Base-by-base conservation (phyloP, 495 filamentous ascomycete genomes). In the Hapsidospora chrysogenum region DNA sequence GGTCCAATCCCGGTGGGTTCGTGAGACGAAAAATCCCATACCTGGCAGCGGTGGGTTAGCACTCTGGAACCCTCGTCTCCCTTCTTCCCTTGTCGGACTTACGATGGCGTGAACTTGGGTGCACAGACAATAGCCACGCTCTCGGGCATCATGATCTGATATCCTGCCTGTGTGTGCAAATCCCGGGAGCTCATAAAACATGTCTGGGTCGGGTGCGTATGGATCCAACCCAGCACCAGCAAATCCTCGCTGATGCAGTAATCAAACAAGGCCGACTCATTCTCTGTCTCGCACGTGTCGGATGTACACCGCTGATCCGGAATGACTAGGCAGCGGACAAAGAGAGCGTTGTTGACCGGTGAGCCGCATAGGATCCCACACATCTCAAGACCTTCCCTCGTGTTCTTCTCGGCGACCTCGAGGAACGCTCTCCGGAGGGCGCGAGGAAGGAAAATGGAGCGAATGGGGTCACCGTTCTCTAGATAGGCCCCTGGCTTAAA, bases 111-210 rank as follows among this genome's bases (percentile, higher is more conserved):
- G 40, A 78, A 78, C 29, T 68, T 78, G 9, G 89, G 89, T 19
- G 92, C 83, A 56, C 92, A 96, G 30, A 97, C 89, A 43, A 97
- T 92, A 6, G 92, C 89, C 47, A 97, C 87, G 48, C 80, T 86
- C 61, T 97, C 89, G 11, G 81, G 73, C 51, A 96, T 66, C 84
- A 89, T 92, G 17, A 83, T 70, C 53, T 97, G 89, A 52, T 94
- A 96, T 14, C 83, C 84, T 20, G 70, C 68, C 46, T 95, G 89
- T 0, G 92, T 97, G 45, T 97, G 89, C 41, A 94, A 47, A 49
- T 97, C 89, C 22, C 86, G 66, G 21, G 78, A 85, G 56, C 84
- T 92, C 83, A 97, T 89, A 51, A 97, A 97, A 52, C 89, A 97
- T 1, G 84, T 92, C 59, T 97, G 92, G 0, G 76, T 81, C 0